Evolutionary conservation across 2,329 filamentous ascomycete species (phyloP).

Genomic region (Myriosclerotinia duriaeana): DNA sequence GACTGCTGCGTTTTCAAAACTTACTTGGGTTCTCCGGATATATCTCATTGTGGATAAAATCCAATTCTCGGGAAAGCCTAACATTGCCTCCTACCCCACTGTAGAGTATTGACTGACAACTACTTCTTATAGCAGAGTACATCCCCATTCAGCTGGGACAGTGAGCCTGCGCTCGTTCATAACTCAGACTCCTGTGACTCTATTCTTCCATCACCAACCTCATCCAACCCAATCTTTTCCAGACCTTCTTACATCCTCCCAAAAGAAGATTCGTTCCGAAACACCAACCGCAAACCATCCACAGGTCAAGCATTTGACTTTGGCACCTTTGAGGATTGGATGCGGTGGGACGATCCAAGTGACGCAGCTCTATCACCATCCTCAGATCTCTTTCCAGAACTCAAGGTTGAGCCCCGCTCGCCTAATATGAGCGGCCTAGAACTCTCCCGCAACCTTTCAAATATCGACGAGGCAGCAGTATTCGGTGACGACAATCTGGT

Average conservation of each 20-base stretch:
- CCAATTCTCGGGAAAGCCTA: neutral
- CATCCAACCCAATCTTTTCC: conserved; percentile 30
- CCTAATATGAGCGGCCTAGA: conserved; percentile 34
- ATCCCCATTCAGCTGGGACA: conserved; percentile 32
- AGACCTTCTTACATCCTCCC: conserved; percentile 29
- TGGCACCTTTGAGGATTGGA: conserved; percentile 39
- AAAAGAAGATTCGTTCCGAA: conserved; percentile 25
- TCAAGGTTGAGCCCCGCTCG: conserved; percentile 36
- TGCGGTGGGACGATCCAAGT: conserved; percentile 39
- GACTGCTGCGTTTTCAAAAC: neutral
- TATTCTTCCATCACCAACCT: conserved; percentile 34
- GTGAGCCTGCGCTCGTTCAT: conserved; percentile 28
- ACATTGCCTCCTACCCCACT: neutral
- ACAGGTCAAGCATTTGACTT: conserved; percentile 34
- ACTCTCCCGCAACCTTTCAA: conserved; percentile 29
- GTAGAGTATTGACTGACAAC: conserved; percentile 1
- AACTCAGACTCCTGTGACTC: conserved; percentile 37
- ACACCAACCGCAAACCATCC: conserved; percentile 28
- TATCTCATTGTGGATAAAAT: conserved; percentile 7
- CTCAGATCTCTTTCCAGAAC: conserved; percentile 36
- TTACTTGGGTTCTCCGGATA: neutral
- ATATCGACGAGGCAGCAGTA: conserved; percentile 30
- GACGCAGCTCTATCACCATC: conserved; percentile 36
- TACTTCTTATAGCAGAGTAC: conserved; percentile 20
- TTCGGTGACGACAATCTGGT: conserved; percentile 35